A percentile compares a stretch with the other conserved stretches of the same genome.
Conservation (phyloP, 371 early-diverging fungal genomes). For the Cokeromyces recurvatus region DNA sequence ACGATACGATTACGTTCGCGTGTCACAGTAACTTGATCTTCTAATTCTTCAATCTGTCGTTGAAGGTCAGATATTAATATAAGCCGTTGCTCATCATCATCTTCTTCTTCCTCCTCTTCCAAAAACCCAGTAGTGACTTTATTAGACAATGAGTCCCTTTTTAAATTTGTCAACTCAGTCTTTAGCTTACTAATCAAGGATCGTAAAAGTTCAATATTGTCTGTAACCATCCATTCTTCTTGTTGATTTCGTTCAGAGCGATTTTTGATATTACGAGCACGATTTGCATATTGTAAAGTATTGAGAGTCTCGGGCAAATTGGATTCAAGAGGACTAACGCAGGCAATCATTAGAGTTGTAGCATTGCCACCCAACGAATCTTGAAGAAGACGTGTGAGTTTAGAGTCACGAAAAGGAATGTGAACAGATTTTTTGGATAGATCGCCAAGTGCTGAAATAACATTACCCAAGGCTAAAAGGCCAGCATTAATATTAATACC, state of each 20-base stretch:
- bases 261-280: constrained; percentile 87
- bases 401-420: constrained; percentile 98
- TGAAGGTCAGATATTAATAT: constrained; percentile 35
- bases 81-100: too few relatives aligned
- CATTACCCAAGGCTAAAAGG: constrained; percentile 96
- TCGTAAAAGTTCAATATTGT: constrained; percentile 54
- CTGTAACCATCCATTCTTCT: constrained; percentile 64
- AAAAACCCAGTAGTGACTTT: too few relatives aligned
- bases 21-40: constrained; percentile 31
- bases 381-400: constrained; percentile 95
- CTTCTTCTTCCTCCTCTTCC: too few relatives aligned
- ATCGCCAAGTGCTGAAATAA: constrained; percentile 97
- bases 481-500: constrained; percentile 98
- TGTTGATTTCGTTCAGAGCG: constrained; percentile 63
- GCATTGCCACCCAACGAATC: constrained; percentile 95
- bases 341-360: constrained; percentile 91
- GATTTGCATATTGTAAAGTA: constrained; percentile 89
- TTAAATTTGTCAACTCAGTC: constrained; percentile 46
- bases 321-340: constrained; percentile 76
- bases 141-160: too few relatives aligned
- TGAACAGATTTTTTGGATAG: constrained; percentile 57
- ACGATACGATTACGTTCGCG: constrained; percentile 35
- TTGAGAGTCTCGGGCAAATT: constrained; percentile 88
- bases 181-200: constrained; percentile 52
- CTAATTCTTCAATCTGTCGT: constrained; percentile 40